phyloP scores from a whole-genome alignment of 2,329 filamentous ascomycete genomes.

The Pseudopyrenochaeta lycopersici region DNA sequence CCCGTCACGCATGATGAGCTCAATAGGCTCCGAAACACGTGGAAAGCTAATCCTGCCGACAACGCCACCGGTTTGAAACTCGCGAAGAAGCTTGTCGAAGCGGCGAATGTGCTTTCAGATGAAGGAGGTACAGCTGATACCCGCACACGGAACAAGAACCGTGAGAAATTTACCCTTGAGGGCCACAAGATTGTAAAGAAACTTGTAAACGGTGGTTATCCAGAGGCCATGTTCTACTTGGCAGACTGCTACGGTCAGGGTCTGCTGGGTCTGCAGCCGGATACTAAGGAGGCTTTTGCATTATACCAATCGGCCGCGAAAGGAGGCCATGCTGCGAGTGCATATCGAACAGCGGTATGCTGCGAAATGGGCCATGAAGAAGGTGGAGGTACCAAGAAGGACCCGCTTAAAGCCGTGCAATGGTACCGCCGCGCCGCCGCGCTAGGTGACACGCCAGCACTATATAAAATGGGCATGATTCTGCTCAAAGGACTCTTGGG shows the following conservation, averaged over 20 bases:
- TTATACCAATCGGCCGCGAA: constrained; percentile 96
- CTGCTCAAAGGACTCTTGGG: constrained; percentile 92
- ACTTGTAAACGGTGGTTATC: constrained; percentile 74
- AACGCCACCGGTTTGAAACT: constrained; percentile 75
- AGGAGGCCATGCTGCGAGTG: constrained; percentile 82
- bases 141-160: constrained; percentile 67
- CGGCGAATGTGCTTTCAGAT: constrained; percentile 79
- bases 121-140: constrained; percentile 77
- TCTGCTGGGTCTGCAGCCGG: constrained; percentile 77
- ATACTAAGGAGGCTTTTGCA: constrained; percentile 91
- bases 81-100: constrained; percentile 87
- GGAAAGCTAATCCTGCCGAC: constrained; percentile 77
- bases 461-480: constrained; percentile 99
- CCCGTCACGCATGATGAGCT: constrained; percentile 83
- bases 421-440: constrained; percentile 96
- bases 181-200: constrained; percentile 94
- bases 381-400: constrained; percentile 88
- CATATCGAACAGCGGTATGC: constrained; percentile 94
- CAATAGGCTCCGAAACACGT: constrained; percentile 73
- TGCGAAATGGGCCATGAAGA: constrained; percentile 96
- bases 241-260: constrained; percentile 91
- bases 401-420: constrained; percentile 92
- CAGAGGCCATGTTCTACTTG: constrained; percentile 91
- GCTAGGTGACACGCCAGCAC: constrained; percentile 88
- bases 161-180: constrained; percentile 85